These are phyloP conservation scores for Mollisia scopiformis DNA, from an alignment of 2,329 filamentous ascomycete species.

Conservation along the genomic window DNA sequence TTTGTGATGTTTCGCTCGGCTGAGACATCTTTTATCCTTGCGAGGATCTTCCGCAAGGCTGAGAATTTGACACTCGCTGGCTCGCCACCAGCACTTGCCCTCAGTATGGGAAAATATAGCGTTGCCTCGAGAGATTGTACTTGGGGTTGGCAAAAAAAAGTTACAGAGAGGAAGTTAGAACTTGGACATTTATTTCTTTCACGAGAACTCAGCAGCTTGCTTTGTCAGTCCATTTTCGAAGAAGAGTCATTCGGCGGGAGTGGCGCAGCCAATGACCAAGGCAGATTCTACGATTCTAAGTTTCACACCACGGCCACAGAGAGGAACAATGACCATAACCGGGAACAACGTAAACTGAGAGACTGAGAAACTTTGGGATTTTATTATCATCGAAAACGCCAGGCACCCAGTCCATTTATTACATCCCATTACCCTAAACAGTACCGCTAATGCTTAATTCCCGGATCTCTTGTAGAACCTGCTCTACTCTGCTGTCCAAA, in stretches of 20 bases:
- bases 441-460: constrained; percentile 89
- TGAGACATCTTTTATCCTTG: constrained; percentile 17
- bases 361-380: no score
- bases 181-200: neutral
- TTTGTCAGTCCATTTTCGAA: constrained; percentile 12
- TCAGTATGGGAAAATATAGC: no score
- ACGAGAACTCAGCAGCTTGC: neutral
- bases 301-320: neutral
- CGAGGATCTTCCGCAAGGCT: constrained; percentile 14
- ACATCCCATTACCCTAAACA: constrained; percentile 45
- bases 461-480: constrained; percentile 94
- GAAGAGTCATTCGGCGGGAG: constrained; percentile 14
- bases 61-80: neutral
- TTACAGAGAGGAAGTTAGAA: no score
- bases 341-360: no score
- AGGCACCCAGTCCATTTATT: constrained; percentile 22
- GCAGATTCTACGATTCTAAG: neutral
- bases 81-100: no score
- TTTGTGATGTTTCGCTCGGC: constrained; percentile 4
- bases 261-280: constrained; percentile 16
- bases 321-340: no score
- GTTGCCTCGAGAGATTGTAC: no score
- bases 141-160: no score
- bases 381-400: constrained; percentile 10
- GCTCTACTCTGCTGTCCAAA: constrained; percentile 87